Evolutionary conservation across 495 filamentous ascomycete species (phyloP).

Genomic region (Talaromyces adpressus): DNA sequence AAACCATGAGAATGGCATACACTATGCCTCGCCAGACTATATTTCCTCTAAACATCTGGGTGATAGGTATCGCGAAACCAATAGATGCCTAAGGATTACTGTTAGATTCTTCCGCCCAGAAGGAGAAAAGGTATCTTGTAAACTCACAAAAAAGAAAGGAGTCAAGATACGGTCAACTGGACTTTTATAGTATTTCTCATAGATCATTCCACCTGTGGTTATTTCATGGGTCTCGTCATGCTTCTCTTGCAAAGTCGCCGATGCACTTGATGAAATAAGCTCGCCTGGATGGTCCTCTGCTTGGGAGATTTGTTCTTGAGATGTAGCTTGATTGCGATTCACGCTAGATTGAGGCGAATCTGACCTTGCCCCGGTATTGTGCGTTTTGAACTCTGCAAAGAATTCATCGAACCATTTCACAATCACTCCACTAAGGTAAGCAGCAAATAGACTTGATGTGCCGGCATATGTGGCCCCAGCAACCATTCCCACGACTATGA

Average conservation of each 20-base stretch:
- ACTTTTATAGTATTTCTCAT: constrained; percentile 48
- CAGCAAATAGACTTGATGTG: constrained; percentile 62
- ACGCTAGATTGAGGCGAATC: neutral
- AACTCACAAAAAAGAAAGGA: constrained; percentile 68
- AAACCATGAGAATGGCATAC: constrained; percentile 62
- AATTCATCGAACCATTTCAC: constrained; percentile 47
- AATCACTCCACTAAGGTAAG: constrained; percentile 58
- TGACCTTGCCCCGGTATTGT: neutral
- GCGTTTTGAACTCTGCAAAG: constrained; percentile 6
- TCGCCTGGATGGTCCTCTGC: neutral
- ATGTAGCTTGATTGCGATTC: neutral
- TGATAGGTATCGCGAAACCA: constrained; percentile 72
- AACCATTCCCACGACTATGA: constrained; percentile 45
- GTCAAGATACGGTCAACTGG: constrained; percentile 49
- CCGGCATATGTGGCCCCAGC: constrained; percentile 55
- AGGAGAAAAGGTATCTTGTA: too few species aligned
- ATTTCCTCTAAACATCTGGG: constrained; percentile 54
- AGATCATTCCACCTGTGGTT: constrained; percentile 34
- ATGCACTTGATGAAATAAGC: neutral
- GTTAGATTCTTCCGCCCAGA: neutral
- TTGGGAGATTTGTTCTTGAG: neutral
- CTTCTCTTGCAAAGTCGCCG: neutral
- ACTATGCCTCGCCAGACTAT: constrained; percentile 68
- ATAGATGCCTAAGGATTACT: constrained; percentile 50
- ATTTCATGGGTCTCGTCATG: neutral